Base-by-base conservation (phyloP, 768 basidiomycete genomes). In the Calocybe indica region DNA sequence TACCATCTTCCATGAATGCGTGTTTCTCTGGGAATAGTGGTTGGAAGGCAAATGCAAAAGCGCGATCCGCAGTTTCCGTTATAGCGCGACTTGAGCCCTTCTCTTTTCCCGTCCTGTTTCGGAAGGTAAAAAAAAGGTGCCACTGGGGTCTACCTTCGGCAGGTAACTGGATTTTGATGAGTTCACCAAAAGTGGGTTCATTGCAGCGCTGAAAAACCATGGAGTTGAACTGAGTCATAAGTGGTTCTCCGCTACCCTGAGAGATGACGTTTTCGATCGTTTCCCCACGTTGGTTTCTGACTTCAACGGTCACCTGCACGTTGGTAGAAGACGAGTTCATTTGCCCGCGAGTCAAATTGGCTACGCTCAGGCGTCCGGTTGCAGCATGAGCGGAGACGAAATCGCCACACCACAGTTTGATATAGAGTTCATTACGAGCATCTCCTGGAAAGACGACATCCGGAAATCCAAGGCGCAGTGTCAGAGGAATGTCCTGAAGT, bases 361-460 rank as follows among this genome's bases (percentile, higher is more conserved):
- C 72, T 43, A 88, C 72, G 38, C 85, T 84, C 3, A 84, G 63
- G 36, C 82, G 72, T 22, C 72, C 72, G 37, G 71, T 66, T 28
- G 68, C 66, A 37, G 63, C 65, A 50, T 78, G 76, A 3, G 78
- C 71, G 0, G 79, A 67, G 2, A 74, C 67, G 60, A 98, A 98
- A 52, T 92, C 88, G 35, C 91, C 95, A 47, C 83, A 86, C 93
- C 93, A 97, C 0, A 98, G 77, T 63, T 96, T 96, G 70, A 97
- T 79, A 64, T 97, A 98, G 9, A 97, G 74, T 54, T 98, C 95
- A 58, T 98, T 97, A 11, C 95, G 83, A n/a, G 81, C 68, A 52
- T 90, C 87, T 6, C 88, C 90, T 3, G 94, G 94, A 60, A 93
- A 93, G 7, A 95, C 93, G 6, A 96, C 93, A 55, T 98, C 95